These are phyloP conservation scores for Emergomyces orientalis DNA, from an alignment of 2,329 filamentous ascomycete genomes.

Conservation along the genomic window DNA sequence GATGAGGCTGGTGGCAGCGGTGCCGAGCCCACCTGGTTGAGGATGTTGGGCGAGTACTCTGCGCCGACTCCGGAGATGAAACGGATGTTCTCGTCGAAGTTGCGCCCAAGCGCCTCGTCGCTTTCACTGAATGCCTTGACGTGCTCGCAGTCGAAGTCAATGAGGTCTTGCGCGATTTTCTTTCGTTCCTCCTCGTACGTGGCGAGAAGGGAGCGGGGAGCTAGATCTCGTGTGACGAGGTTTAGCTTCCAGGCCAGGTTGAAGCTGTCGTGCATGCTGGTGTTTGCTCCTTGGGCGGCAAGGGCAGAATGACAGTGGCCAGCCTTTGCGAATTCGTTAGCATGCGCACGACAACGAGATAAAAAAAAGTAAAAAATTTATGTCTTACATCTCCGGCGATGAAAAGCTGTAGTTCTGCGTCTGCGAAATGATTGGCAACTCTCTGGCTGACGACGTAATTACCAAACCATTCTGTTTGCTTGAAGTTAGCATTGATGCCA, in stretches of 20 bases:
- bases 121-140: slow-evolving; percentile 49
- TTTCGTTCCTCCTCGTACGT: slow-evolving; percentile 25
- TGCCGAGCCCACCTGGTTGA: slow-evolving; percentile 47
- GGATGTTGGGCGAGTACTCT: slow-evolving; percentile 54
- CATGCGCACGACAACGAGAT: neutral
- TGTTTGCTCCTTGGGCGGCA: slow-evolving; percentile 46
- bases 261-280: slow-evolving; percentile 30
- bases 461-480: slow-evolving; percentile 40
- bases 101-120: slow-evolving; percentile 55
- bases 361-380: no score
- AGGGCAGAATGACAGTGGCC: slow-evolving; percentile 54
- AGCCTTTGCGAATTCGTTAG: slow-evolving; percentile 15
- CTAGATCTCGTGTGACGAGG: slow-evolving; percentile 21
- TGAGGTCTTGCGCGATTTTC: slow-evolving; percentile 9
- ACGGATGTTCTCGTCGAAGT: slow-evolving; percentile 60
- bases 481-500: neutral
- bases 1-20: slow-evolving; percentile 23
- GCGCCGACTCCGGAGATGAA: slow-evolving; percentile 67
- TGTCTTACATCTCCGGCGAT: slow-evolving; percentile 40
- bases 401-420: slow-evolving; percentile 35
- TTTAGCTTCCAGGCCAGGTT: slow-evolving; percentile 32
- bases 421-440: slow-evolving; percentile 39
- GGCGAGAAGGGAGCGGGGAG: slow-evolving; percentile 18
- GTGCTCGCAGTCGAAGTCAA: slow-evolving; percentile 28
- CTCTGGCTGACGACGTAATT: slow-evolving; percentile 44